These are phyloP conservation scores for Beauveria australis DNA, from an alignment of 2,329 filamentous ascomycete species.

Conservation along the genomic window DNA sequence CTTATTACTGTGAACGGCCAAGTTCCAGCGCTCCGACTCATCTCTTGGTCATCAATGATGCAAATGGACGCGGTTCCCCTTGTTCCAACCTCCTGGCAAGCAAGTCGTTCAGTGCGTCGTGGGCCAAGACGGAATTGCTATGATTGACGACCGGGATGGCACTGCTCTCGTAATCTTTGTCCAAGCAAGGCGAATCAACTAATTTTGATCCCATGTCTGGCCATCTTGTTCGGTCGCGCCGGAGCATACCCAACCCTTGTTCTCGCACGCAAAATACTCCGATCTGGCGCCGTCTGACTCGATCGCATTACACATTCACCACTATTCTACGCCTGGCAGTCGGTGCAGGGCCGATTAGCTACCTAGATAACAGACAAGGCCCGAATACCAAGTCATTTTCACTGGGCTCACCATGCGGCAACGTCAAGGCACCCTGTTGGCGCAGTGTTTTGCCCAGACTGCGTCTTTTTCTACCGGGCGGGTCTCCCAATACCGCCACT, in stretches of 20 bases:
- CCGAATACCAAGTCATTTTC: conserved; percentile 7
- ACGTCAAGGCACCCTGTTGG: conserved; percentile 4
- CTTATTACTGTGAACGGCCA: background rate
- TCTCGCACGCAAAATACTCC: background rate
- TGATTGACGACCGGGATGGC: background rate
- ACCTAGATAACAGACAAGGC: conserved; percentile 1
- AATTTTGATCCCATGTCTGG: background rate
- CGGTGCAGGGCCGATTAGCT: background rate
- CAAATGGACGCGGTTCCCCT: background rate
- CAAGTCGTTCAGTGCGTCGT: too few relatives aligned
- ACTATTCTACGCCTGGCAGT: background rate
- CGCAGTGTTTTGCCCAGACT: background rate
- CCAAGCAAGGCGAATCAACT: background rate
- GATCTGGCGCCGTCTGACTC: conserved; percentile 8
- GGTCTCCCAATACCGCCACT: conserved; percentile 1
- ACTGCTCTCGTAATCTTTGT: background rate
- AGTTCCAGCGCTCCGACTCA: background rate
- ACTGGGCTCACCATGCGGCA: background rate
- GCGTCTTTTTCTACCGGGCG: background rate
- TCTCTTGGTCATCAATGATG: background rate
- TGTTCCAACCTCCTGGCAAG: too few relatives aligned
- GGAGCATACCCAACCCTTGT: background rate
- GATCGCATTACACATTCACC: background rate
- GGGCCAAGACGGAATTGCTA: background rate
- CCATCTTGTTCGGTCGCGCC: background rate